A percentile compares a stretch with the other conserved stretches of the same genome.
These are phyloP conservation scores for Vigna trinervia DNA, from an alignment of 306 rosid genomes.

Conservation along the genomic window DNA sequence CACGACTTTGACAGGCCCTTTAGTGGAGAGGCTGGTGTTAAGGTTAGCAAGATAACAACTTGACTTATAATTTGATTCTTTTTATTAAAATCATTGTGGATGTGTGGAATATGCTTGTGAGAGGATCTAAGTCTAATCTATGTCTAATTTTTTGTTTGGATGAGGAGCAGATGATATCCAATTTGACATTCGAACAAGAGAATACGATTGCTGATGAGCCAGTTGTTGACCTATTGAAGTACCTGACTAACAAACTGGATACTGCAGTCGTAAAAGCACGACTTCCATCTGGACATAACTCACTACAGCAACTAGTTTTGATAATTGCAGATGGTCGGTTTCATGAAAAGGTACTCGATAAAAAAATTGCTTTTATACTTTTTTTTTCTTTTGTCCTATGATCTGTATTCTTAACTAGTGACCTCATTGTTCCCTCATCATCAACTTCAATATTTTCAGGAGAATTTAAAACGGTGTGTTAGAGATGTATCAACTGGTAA, in stretches of 20 bases:
- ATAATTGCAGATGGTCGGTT: conserved; percentile 88
- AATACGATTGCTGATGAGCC: conserved; percentile 82
- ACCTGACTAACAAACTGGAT: conserved; percentile 70
- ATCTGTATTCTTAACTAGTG: neutral
- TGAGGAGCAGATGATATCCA: conserved; percentile 76
- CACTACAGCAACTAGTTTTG: conserved; percentile 88
- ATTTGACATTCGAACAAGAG: conserved; percentile 87
- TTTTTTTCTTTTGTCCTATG: neutral
- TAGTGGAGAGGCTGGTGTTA: conserved; percentile 77
- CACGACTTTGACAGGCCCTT: conserved; percentile 90
- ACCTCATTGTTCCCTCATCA: neutral
- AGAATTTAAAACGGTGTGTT: conserved; percentile 63
- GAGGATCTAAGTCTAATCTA: neutral
- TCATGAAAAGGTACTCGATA: conserved; percentile 66
- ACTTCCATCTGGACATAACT: conserved; percentile 84
- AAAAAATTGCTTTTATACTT: neutral
- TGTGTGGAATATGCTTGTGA: conserved; percentile 17
- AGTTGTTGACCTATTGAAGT: conserved; percentile 79
- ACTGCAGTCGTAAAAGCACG: conserved; percentile 75
- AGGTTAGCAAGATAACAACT: conserved; percentile 55
- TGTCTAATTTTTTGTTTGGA: conserved; percentile 41
- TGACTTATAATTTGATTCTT: neutral
- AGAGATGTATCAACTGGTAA: conserved; percentile 65
- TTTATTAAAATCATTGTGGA: neutral
- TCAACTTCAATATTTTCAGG: conserved; percentile 47